Conservation (phyloP, 2,329 filamentous ascomycete species). For the Neofusicoccum laricinum region DNA sequence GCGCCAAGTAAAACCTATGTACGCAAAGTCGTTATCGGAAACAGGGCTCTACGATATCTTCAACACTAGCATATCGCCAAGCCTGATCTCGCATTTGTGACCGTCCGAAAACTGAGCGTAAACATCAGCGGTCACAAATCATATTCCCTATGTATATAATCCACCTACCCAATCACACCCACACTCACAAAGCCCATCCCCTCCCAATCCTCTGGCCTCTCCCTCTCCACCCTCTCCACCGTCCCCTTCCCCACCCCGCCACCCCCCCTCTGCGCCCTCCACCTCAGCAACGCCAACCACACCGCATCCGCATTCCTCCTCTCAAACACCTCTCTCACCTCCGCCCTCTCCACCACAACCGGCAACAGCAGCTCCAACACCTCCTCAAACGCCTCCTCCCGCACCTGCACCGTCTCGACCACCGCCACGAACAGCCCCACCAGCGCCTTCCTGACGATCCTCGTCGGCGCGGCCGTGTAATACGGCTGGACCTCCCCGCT, state of each 20-base stretch:
- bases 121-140: too few species aligned
- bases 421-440: slow-evolving; percentile 59
- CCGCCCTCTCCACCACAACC: slow-evolving; percentile 33
- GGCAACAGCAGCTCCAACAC: slow-evolving; percentile 60
- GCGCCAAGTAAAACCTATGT: too few species aligned
- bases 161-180: background rate
- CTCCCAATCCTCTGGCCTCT: background rate
- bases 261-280: background rate
- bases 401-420: slow-evolving; percentile 61
- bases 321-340: slow-evolving; percentile 59
- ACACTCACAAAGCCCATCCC: background rate
- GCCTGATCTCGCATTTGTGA: too few species aligned
- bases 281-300: slow-evolving; percentile 53
- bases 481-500: slow-evolving; percentile 19
- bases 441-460: slow-evolving; percentile 63
- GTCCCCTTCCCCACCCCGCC: background rate
- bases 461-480: slow-evolving; percentile 56
- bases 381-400: slow-evolving; percentile 66
- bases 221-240: background rate
- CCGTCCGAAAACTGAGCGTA: too few species aligned
- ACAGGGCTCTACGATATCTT: too few species aligned
- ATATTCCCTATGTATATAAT: background rate
- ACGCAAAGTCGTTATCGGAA: too few species aligned
- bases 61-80: too few species aligned
- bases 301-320: slow-evolving; percentile 70